Evolutionary conservation across 257 asterid genomes (phyloP).

Genomic region (Scutellaria galericulata): DNA sequence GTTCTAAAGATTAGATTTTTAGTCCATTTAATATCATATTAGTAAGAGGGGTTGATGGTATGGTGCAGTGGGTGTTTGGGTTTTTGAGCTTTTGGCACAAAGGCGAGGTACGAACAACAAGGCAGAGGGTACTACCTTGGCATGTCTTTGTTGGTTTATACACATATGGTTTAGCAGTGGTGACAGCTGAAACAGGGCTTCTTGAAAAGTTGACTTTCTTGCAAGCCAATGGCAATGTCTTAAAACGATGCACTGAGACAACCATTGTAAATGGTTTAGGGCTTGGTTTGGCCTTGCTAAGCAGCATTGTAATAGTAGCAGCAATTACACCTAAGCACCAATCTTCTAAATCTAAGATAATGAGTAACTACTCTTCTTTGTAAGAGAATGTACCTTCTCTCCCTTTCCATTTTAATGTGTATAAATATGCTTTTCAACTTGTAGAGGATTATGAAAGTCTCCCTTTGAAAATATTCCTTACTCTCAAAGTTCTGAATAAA

Average conservation of each 20-base stretch:
- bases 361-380: constrained; percentile 27
- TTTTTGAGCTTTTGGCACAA: constrained; percentile 83
- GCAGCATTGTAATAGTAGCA: constrained; percentile 67
- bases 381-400: neutral
- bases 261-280: constrained; percentile 78
- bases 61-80: constrained; percentile 79
- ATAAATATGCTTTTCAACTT: no score
- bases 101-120: constrained; percentile 66
- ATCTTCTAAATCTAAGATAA: constrained; percentile 36
- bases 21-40: no score
- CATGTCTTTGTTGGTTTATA: constrained; percentile 83
- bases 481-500: no score
- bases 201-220: constrained; percentile 79
- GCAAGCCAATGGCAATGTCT: constrained; percentile 60
- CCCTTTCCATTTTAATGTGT: no score
- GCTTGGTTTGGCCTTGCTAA: constrained; percentile 65
- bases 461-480: no score
- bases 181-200: constrained; percentile 87
- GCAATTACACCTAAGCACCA: constrained; percentile 65
- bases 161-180: constrained; percentile 78
- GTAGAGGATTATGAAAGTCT: no score
- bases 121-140: constrained; percentile 74
- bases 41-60: constrained; percentile 6
- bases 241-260: constrained; percentile 62
- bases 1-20: neutral